Evolutionary conservation across 2,329 filamentous ascomycete species (phyloP).

Genomic region (Didymella glomerata): DNA sequence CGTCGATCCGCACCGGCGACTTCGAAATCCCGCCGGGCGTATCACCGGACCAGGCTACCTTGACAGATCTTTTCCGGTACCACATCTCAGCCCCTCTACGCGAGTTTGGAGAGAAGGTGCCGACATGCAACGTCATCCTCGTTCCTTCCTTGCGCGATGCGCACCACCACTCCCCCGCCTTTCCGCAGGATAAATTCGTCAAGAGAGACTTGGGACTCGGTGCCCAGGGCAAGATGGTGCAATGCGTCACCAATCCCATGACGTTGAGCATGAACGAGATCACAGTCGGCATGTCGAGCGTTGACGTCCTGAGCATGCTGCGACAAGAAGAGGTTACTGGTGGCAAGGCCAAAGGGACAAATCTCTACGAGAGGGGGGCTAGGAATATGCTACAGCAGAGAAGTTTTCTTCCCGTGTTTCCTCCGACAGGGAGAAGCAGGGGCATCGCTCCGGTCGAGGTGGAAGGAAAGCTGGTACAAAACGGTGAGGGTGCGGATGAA

Average conservation of each 20-base stretch:
- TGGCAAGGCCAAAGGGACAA: conserved; percentile 63
- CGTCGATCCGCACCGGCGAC: conserved; percentile 72
- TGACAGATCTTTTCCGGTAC: conserved; percentile 83
- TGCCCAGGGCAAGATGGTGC: conserved; percentile 66
- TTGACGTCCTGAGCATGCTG: conserved; percentile 85
- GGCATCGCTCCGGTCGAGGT: conserved; percentile 60
- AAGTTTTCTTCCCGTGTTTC: conserved; percentile 90
- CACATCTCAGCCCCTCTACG: conserved; percentile 78
- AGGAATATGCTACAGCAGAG: conserved; percentile 86
- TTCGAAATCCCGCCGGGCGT: conserved; percentile 54
- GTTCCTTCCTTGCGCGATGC: conserved; percentile 84
- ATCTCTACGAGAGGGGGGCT: conserved; percentile 75
- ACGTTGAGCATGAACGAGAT: conserved; percentile 88
- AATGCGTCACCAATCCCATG: conserved; percentile 89
- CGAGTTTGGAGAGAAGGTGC: conserved; percentile 63
- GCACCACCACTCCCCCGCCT: conserved; percentile 83
- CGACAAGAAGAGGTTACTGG: conserved; percentile 74
- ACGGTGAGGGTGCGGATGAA: conserved; percentile 62
- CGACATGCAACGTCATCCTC: conserved; percentile 81
- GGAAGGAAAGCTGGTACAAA: conserved; percentile 54
- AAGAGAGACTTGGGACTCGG: conserved; percentile 78
- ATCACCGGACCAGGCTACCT: conserved; percentile 75
- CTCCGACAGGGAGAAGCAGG: conserved; percentile 74
- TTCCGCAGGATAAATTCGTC: conserved; percentile 78
- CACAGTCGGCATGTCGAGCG: conserved; percentile 79